Evolutionary conservation across 345 rosid genomes (phyloP).

Genomic region (Zanthoxylum bungeanum): DNA sequence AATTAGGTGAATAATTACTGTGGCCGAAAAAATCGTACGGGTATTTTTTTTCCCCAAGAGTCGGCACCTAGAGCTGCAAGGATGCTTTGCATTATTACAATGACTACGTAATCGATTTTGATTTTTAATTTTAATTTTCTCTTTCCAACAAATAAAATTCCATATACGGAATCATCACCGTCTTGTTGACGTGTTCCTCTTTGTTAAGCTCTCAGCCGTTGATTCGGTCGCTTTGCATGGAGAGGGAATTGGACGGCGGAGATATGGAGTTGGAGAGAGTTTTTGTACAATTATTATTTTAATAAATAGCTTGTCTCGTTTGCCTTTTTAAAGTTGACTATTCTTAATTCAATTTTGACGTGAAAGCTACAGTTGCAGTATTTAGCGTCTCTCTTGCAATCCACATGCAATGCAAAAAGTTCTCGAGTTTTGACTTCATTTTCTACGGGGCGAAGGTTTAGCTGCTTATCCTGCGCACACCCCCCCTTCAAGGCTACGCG

Average conservation of each 20-base stretch:
- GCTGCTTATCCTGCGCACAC: constrained; percentile 1
- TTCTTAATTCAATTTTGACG: background rate
- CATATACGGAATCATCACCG: constrained; percentile 6
- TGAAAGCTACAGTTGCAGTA: background rate
- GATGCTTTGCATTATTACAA: background rate
- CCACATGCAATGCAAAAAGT: background rate
- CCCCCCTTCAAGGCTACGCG: background rate
- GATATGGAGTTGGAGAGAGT: background rate
- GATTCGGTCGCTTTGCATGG: background rate
- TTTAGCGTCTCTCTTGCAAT: background rate
- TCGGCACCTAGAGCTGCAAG: background rate
- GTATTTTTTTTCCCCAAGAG: background rate
- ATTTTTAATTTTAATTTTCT: background rate
- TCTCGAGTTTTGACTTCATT: constrained; percentile 2
- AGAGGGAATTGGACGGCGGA: constrained; percentile 6
- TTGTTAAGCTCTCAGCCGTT: constrained; percentile 18
- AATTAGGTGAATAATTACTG: background rate
- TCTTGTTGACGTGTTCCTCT: constrained; percentile 15
- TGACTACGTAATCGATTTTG: constrained; percentile 26
- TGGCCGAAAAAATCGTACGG: background rate
- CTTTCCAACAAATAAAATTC: background rate
- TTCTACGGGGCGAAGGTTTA: background rate
- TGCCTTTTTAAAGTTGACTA: constrained; percentile 19
- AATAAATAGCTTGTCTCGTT: constrained; percentile 1
- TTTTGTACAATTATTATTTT: background rate